Evolutionary conservation across 805 yeast species (phyloP).

Genomic region (Millerozyma miso): DNA sequence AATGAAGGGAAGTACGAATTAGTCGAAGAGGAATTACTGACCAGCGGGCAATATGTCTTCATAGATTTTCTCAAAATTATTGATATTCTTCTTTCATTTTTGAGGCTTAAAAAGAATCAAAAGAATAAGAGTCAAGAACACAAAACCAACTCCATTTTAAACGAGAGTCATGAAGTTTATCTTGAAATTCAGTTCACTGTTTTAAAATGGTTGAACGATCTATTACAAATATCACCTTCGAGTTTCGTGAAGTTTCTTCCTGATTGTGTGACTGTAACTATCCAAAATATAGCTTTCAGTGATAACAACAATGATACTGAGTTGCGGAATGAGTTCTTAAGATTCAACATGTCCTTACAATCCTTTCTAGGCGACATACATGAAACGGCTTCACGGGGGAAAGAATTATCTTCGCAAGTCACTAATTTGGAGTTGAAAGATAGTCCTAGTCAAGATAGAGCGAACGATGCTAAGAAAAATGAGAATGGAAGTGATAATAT

Average conservation of each 20-base stretch:
- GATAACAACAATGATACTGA: constrained; percentile 36
- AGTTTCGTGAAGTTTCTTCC: constrained; percentile 74
- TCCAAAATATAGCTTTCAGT: constrained; percentile 38
- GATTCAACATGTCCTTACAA: constrained; percentile 32
- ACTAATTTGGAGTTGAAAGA: constrained; percentile 35
- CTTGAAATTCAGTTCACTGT: constrained; percentile 73
- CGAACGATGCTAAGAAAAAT: constrained; percentile 5
- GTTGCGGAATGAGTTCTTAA: constrained; percentile 31
- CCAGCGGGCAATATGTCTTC: constrained; percentile 65
- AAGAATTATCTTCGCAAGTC: constrained; percentile 53
- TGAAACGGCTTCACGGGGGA: constrained; percentile 18
- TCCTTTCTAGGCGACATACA: constrained; percentile 28
- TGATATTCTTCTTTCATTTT: constrained; percentile 73
- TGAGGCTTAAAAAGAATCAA: constrained; percentile 61
- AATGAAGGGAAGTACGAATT: constrained; percentile 1
- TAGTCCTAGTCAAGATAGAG: constrained; percentile 3
- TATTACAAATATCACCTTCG: constrained; percentile 69
- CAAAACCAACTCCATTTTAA: constrained; percentile 22
- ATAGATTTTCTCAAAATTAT: constrained; percentile 78
- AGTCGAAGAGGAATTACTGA: constrained; percentile 13
- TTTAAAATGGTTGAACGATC: constrained; percentile 74
- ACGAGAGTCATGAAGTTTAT: constrained; percentile 35
- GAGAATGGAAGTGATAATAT: constrained; percentile 1
- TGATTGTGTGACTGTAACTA: constrained; percentile 62
- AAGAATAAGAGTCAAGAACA: constrained; percentile 12